Percentiles rank a stretch among this genome's conserved stretches.
phyloP scores from a whole-genome alignment of 345 rosid genomes.

The Tarenaya hassleriana region DNA sequence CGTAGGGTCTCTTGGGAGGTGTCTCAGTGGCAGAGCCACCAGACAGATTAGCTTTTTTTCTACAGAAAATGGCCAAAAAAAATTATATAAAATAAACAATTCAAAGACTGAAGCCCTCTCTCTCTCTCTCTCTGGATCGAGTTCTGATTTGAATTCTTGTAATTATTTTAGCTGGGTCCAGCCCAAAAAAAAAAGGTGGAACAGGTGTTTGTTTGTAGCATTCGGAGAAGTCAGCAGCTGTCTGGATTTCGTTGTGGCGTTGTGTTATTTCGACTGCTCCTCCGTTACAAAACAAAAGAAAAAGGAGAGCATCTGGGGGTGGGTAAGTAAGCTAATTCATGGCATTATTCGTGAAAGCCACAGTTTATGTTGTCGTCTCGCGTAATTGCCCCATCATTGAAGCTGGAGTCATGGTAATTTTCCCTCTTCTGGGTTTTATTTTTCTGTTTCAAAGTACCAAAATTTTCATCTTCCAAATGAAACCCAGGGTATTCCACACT shows the following conservation, averaged over 20 bases:
- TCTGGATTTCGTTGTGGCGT: constrained; percentile 11
- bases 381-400: constrained; percentile 16
- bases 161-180: constrained; percentile 19
- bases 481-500: background rate
- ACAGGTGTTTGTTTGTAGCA: constrained; percentile 19
- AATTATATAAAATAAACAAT: too few relatives aligned
- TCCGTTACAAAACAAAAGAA: constrained; percentile 17
- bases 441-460: constrained; percentile 10
- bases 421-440: background rate
- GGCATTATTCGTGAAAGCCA: constrained; percentile 10
- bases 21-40: constrained; percentile 22
- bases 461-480: background rate
- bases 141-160: constrained; percentile 26
- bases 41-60: constrained; percentile 8
- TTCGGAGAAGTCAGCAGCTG: constrained; percentile 22
- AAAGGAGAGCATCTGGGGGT: constrained; percentile 3
- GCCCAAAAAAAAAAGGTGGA: background rate
- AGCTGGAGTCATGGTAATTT: background rate
- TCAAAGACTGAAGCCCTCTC: too few relatives aligned
- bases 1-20: constrained; percentile 15
- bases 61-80: too few relatives aligned
- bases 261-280: constrained; percentile 18
- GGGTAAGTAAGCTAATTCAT: constrained; percentile 12
- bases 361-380: constrained; percentile 8
- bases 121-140: too few relatives aligned